Evolutionary conservation across 352 stramenopile genomes (phyloP).

Genomic region (Phytophthora macrochlamydospora): DNA sequence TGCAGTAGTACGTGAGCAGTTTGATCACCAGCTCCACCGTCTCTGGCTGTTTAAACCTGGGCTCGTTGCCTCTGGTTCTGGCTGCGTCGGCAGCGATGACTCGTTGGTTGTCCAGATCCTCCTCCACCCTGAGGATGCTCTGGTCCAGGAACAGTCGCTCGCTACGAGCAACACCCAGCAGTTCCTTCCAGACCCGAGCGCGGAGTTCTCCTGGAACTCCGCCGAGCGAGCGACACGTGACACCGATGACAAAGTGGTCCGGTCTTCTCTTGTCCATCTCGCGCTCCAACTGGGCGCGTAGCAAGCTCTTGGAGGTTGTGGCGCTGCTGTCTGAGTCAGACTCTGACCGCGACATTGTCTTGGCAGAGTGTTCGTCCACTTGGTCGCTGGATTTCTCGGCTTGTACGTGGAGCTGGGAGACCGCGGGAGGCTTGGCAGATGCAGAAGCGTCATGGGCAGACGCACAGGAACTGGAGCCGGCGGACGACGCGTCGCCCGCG

Average conservation of each 20-base stretch:
- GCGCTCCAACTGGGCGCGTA: slow-evolving; percentile 49
- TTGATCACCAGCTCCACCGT: slow-evolving; percentile 81
- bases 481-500: not conserved
- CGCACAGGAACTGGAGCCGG: not conserved
- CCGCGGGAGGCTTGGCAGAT: not conserved
- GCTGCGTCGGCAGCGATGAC: slow-evolving; percentile 90
- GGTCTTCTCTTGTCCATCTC: slow-evolving; percentile 76
- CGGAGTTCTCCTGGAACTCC: slow-evolving; percentile 61
- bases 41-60: slow-evolving; percentile 71
- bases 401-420: slow-evolving; percentile 1
- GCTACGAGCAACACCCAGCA: slow-evolving; percentile 70
- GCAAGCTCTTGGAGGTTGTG: not conserved
- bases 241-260: slow-evolving; percentile 74
- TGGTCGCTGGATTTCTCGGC: slow-evolving; percentile 1
- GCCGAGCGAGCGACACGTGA: slow-evolving; percentile 73
- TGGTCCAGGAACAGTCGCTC: slow-evolving; percentile 72
- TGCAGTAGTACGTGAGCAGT: slow-evolving; percentile 94
- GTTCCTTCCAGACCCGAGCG: slow-evolving; percentile 77
- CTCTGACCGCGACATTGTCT: not conserved
- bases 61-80: slow-evolving; percentile 83
- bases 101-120: slow-evolving; percentile 90
- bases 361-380: not conserved
- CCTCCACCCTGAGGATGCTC: slow-evolving; percentile 72
- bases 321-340: not conserved
- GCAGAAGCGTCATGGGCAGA: not conserved